phyloP scores from a whole-genome alignment of 306 rosid genomes.

The Trifolium repens region DNA sequence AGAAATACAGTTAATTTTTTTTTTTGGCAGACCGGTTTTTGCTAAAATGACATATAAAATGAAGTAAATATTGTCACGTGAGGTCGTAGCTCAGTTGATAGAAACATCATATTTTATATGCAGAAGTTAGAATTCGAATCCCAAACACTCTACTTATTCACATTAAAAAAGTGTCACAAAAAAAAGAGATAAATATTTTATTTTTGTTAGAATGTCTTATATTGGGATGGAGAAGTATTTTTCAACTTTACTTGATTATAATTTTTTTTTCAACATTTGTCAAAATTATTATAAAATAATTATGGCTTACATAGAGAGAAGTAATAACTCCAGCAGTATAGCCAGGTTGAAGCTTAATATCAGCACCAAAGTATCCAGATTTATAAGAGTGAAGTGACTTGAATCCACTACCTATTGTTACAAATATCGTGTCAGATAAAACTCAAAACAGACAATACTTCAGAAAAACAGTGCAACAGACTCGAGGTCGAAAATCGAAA shows the following conservation, averaged over 20 bases:
- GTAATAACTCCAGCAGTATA: slow-evolving; percentile 97
- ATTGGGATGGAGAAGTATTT: not conserved
- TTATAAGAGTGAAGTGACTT: slow-evolving; percentile 68
- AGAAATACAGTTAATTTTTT: not conserved
- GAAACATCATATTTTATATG: no score
- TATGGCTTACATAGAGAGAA: slow-evolving; percentile 69
- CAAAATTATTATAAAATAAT: slow-evolving; percentile 15
- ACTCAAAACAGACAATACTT: not conserved
- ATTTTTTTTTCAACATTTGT: not conserved
- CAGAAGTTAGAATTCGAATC: no score
- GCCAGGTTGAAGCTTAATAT: slow-evolving; percentile 81
- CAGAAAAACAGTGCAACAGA: not conserved
- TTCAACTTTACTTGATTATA: not conserved
- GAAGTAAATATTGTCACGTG: no score
- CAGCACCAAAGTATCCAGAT: slow-evolving; percentile 88
- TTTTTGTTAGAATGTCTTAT: not conserved
- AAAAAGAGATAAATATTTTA: no score
- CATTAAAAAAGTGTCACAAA: no score
- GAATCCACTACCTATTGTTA: slow-evolving; percentile 83
- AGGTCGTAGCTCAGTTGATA: no score
- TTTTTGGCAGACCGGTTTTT: not conserved
- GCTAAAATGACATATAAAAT: not conserved
- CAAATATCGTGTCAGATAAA: not conserved
- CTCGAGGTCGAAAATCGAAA: not conserved
- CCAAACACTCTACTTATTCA: no score